Conservation (phyloP, 371 early-diverging fungal species). For the Mortierella sp. region DNA sequence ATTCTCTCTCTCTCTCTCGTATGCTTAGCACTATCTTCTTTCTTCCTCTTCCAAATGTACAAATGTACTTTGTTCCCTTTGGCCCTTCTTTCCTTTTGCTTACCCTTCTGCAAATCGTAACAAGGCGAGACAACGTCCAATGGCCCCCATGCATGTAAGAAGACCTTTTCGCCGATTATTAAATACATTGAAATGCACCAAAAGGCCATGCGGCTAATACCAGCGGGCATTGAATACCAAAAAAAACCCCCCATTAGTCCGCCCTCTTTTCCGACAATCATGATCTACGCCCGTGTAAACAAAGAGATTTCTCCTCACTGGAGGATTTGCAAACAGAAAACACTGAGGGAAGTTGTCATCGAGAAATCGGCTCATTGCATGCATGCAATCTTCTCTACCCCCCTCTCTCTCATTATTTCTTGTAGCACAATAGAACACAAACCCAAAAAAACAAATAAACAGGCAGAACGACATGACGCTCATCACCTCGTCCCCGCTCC, state of each 20-base stretch:
- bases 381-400: not conserved
- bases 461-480: not conserved
- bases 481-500: not conserved
- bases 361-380: not conserved
- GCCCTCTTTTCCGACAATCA: not conserved
- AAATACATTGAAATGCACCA: not conserved
- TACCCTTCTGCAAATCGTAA: not conserved
- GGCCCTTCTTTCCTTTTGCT: not conserved
- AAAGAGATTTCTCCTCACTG: not conserved
- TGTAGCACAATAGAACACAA: not conserved
- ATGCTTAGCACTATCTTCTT: not conserved
- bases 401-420: not conserved
- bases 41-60: not conserved
- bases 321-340: not conserved
- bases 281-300: not conserved
- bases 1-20: not conserved
- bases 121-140: not conserved
- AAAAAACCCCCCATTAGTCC: not conserved
- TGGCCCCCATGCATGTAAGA: not conserved
- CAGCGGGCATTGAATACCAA: not conserved
- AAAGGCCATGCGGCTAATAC: conserved; percentile 11
- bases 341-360: too few species aligned
- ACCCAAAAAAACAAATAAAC: not conserved
- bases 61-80: not conserved
- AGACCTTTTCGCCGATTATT: not conserved